Conservation (phyloP, 2,329 filamentous ascomycete genomes). For the Colletotrichum sansevieriae region DNA sequence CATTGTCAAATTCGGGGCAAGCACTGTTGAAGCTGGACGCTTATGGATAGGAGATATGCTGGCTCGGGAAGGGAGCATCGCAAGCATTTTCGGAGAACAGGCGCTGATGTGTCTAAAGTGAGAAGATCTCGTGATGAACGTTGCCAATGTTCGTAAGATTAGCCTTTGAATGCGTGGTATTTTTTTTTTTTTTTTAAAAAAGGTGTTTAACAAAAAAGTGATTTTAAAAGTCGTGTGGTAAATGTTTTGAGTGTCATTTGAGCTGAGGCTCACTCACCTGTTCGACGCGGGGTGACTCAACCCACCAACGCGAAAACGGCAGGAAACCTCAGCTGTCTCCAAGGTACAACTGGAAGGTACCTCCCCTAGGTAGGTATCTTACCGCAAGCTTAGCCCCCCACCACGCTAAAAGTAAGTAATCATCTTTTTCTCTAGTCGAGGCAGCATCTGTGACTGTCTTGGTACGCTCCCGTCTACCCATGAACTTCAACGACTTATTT, state of each 20-base stretch:
- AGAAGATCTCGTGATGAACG: background rate
- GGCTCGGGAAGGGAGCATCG: slow-evolving; percentile 78
- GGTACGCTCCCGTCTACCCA: background rate
- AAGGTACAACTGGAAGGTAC: background rate
- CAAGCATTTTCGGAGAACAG: slow-evolving; percentile 81
- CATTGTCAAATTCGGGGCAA: slow-evolving; percentile 90
- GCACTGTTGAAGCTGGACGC: slow-evolving; percentile 83
- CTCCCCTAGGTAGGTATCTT: background rate
- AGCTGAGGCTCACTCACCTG: too few relatives aligned
- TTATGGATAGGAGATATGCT: slow-evolving; percentile 85
- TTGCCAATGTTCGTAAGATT: too few relatives aligned
- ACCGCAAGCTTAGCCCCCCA: slow-evolving; percentile 22
- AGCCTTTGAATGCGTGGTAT: too few relatives aligned
- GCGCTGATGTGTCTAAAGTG: slow-evolving; percentile 78
- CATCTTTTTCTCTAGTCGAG: slow-evolving; percentile 21
- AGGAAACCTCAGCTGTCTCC: too few relatives aligned
- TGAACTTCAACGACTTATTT: background rate
- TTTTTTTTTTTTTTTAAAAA: too few relatives aligned
- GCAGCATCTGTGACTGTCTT: slow-evolving; percentile 21
- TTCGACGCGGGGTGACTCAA: slow-evolving; percentile 22
- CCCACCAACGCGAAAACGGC: slow-evolving; percentile 10
- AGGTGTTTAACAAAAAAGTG: too few relatives aligned
- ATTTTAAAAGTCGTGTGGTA: too few relatives aligned
- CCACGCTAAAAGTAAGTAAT: slow-evolving; percentile 32
- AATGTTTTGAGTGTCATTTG: too few relatives aligned